Base-by-base conservation (phyloP, 108 stramenopile genomes). In the Nitzschia sp. region DNA sequence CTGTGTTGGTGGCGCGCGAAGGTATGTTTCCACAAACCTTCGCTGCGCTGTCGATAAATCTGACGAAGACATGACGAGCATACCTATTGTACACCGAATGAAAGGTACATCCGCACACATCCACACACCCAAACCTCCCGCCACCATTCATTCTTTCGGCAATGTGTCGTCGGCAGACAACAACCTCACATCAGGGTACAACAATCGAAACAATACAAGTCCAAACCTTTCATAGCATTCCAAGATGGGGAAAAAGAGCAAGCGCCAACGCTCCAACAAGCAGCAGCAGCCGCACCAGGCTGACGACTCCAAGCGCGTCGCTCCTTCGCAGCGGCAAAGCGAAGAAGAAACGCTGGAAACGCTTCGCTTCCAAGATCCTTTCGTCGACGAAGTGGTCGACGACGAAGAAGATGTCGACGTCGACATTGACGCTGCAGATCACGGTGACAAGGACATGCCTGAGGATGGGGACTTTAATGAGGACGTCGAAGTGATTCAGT, bases 341-440 rank as follows among this genome's bases (percentile, higher is more conserved):
- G 64, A 79, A 25, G 85, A 74, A 63, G 86, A 82, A 68, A 82
- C 85, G 2, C 55, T 71, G 21, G 94, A 92, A 30, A 85, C 86
- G 74, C 68, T 93, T 17, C 75, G 63, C 33, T 92, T 87, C 32
- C 79, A 94, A 77, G 95, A 96, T 83, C 88, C 86, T 23, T 93
- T 75, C 72, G 85, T 82, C 3, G 96, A 97, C 66, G 79, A 89
- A 71, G 62, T 81, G 48, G 84, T 82, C 61, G 89, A 91, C 42
- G 80, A 86, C n/a, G 85, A 71, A 3, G 84, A 71, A 45, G 77
- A 82, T 26, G 83, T 71, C 6, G 82, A 71, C 42, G 80, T 66
- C 11, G 85, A 81, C 32, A 82, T 81, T 24, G 77, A 80, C 17
- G 69, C 51, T 17, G 78, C 81, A 29, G 86, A 80, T 2, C 59